A percentile compares a stretch with the other conserved stretches of the same genome.
These are phyloP conservation scores for Dryadomyces quercivorus DNA, from an alignment of 2,329 filamentous ascomycete genomes.

Conservation along the genomic window DNA sequence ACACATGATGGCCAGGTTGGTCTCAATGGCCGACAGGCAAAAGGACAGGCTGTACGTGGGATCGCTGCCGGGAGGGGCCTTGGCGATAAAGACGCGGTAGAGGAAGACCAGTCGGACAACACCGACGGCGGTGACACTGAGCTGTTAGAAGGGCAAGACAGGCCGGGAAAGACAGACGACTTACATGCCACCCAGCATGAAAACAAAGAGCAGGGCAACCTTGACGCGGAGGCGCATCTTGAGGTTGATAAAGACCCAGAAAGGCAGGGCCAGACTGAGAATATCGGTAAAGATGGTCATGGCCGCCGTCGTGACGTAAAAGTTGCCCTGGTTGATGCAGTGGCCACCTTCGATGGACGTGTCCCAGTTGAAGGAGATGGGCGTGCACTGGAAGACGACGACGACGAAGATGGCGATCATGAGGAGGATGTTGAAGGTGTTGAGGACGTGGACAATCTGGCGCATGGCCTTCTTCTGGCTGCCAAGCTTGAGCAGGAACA, in stretches of 20 bases:
- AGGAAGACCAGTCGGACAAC: constrained; percentile 21
- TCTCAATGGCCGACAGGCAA: constrained; percentile 25
- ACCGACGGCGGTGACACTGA: constrained; percentile 23
- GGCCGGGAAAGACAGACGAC: too few species aligned
- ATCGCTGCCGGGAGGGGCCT: constrained; percentile 11
- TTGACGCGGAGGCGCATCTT: constrained; percentile 19
- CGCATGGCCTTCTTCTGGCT: constrained; percentile 18
- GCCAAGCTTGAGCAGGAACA: constrained; percentile 21
- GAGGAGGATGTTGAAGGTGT: constrained; percentile 18
- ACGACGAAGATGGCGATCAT: constrained; percentile 21
- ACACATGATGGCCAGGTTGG: constrained; percentile 28
- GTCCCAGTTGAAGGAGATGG: constrained; percentile 31
- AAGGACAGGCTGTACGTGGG: constrained; percentile 22
- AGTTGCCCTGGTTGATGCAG: constrained; percentile 20
- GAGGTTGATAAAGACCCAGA: constrained; percentile 21
- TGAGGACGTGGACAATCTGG: constrained; percentile 17
- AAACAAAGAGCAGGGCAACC: constrained; percentile 19
- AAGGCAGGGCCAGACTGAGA: constrained; percentile 28
- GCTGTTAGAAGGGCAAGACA: background rate
- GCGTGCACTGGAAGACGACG: constrained; percentile 26
- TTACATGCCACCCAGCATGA: constrained; percentile 20
- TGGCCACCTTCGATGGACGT: constrained; percentile 24
- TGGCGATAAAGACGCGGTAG: constrained; percentile 19
- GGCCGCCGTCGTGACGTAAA: constrained; percentile 22
- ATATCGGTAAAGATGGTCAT: constrained; percentile 32